Percentiles rank a stretch among this genome's conserved stretches.
These are phyloP conservation scores for Botrytis pseudocinerea DNA, from an alignment of 2,329 filamentous ascomycete species.

Conservation along the genomic window DNA sequence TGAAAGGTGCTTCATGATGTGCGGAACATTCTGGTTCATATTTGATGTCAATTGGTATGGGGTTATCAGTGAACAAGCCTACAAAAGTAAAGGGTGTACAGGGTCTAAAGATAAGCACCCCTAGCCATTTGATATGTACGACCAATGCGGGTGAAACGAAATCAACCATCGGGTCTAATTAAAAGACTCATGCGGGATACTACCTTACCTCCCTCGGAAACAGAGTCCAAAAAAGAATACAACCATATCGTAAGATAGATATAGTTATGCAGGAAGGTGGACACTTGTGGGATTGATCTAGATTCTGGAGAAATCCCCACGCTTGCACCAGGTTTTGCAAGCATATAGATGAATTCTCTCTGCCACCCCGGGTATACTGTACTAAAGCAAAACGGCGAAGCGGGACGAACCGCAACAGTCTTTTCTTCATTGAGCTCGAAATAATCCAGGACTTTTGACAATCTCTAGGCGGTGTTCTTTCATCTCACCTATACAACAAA, in stretches of 20 bases:
- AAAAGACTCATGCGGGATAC: constrained; percentile 5
- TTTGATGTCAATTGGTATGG: background rate
- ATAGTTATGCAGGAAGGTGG: constrained; percentile 11
- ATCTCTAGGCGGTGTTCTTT: background rate
- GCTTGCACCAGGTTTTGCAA: constrained; percentile 1
- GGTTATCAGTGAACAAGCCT: constrained; percentile 17
- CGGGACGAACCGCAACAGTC: constrained; percentile 7
- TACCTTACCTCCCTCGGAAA: background rate
- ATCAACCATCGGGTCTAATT: background rate
- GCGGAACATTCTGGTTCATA: constrained; percentile 7
- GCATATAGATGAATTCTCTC: background rate
- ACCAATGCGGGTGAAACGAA: constrained; percentile 21
- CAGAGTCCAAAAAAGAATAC: background rate
- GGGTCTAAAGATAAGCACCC: constrained; percentile 21
- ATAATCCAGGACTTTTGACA: background rate
- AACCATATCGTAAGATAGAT: background rate
- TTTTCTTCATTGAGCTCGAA: background rate
- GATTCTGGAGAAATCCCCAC: constrained; percentile 8
- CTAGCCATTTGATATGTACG: constrained; percentile 7
- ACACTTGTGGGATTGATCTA: constrained; percentile 2
- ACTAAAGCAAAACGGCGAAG: constrained; percentile 13
- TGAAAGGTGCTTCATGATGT: background rate
- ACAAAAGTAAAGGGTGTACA: constrained; percentile 16
- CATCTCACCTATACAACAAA: background rate
- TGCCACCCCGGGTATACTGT: background rate